Conservation (phyloP, 345 rosid species). For the Murraya koenigii region DNA sequence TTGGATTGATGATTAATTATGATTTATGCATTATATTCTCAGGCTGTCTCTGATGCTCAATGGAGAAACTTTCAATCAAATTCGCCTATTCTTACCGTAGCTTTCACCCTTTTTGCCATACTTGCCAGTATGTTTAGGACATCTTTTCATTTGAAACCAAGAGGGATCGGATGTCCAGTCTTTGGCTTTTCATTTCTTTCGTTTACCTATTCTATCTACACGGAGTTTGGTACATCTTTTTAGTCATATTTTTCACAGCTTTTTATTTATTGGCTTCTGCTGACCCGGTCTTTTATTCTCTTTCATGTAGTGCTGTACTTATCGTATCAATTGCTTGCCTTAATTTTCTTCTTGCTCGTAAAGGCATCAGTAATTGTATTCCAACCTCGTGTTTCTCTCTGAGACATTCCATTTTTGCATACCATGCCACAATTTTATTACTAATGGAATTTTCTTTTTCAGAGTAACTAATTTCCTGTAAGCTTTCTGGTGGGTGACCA, state of each 20-base stretch:
- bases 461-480: background rate
- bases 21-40: background rate
- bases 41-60: constrained; percentile 85
- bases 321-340: constrained; percentile 60
- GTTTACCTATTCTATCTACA: constrained; percentile 71
- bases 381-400: background rate
- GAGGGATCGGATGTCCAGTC: constrained; percentile 64
- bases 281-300: constrained; percentile 1
- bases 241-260: background rate
- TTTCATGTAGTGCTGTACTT: constrained; percentile 46
- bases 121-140: constrained; percentile 44
- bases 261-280: constrained; percentile 12
- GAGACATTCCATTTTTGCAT: background rate
- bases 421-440: no score
- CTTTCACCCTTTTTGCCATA: constrained; percentile 51
- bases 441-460: background rate
- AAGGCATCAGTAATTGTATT: constrained; percentile 49
- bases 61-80: constrained; percentile 90
- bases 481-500: constrained; percentile 14
- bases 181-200: constrained; percentile 73
- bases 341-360: constrained; percentile 69
- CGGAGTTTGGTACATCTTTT: constrained; percentile 69
- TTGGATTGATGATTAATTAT: background rate
- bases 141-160: constrained; percentile 40
- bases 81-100: constrained; percentile 60